Evolutionary conservation across 202 grass and related monocot genomes (phyloP).

Genomic region (Alloteropsis angusta): DNA sequence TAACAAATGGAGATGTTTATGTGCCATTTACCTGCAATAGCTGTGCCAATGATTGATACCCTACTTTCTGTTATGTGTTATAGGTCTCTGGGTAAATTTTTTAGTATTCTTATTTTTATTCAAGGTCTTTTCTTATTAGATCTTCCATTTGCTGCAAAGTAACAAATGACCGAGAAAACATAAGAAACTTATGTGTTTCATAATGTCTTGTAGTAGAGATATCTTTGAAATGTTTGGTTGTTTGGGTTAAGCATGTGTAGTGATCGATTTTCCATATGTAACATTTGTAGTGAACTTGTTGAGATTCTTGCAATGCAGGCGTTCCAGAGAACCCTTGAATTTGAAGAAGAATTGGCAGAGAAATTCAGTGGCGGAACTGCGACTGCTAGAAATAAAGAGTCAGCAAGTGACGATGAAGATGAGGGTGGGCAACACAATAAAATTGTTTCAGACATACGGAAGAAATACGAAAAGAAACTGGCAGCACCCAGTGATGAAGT

Average conservation of each 20-base stretch:
- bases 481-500: slow-evolving; percentile 34
- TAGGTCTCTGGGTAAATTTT: neutral
- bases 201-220: neutral
- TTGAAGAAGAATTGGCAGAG: slow-evolving; percentile 97
- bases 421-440: slow-evolving; percentile 47
- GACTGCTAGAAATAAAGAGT: slow-evolving; percentile 53
- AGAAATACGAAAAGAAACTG: slow-evolving; percentile 95
- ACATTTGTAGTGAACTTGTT: neutral
- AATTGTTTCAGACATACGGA: slow-evolving; percentile 91
- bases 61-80: neutral
- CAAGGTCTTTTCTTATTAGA: neutral
- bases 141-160: neutral
- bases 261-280: slow-evolving; percentile 5
- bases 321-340: slow-evolving; percentile 90
- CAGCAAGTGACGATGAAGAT: slow-evolving; percentile 58
- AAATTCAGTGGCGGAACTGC: slow-evolving; percentile 88
- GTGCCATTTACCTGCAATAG: slow-evolving; percentile 11
- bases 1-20: slow-evolving; percentile 17
- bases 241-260: neutral
- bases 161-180: neutral
- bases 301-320: slow-evolving; percentile 43
- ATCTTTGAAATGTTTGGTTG: neutral
- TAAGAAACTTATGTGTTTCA: neutral
- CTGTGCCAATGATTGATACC: neutral
- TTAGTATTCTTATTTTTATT: neutral